Evolutionary conservation across 441 rosid genomes (phyloP).

Genomic region (Syzygium malaccense): DNA sequence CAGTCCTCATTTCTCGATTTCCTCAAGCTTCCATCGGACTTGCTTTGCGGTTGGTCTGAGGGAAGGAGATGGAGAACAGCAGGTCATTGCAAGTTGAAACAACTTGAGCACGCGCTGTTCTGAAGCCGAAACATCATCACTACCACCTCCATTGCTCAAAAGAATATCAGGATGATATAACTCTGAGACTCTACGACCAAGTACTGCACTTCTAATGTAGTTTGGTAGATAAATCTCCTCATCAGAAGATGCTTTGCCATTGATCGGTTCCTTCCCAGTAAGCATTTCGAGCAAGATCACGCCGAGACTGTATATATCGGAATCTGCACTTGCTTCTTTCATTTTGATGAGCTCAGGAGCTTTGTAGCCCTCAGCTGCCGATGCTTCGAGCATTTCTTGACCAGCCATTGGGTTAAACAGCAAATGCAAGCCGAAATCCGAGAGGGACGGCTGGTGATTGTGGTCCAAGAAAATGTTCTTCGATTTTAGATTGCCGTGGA

Average conservation of each 20-base stretch:
- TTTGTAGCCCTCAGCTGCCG: slow-evolving; percentile 74
- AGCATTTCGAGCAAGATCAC: slow-evolving; percentile 73
- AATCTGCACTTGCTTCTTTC: slow-evolving; percentile 61
- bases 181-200: slow-evolving; percentile 51
- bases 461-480: slow-evolving; percentile 64
- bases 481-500: slow-evolving; percentile 82
- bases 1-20: slow-evolving; percentile 34
- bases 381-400: slow-evolving; percentile 75
- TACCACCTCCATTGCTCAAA: slow-evolving; percentile 7
- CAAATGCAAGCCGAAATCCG: slow-evolving; percentile 63
- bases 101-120: slow-evolving; percentile 57
- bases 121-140: slow-evolving; percentile 7
- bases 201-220: slow-evolving; percentile 52
- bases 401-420: slow-evolving; percentile 54
- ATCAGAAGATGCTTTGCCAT: slow-evolving; percentile 51
- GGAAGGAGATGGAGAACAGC: slow-evolving; percentile 85
- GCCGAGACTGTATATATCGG: slow-evolving; percentile 74
- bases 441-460: slow-evolving; percentile 42
- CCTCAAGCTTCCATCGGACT: slow-evolving; percentile 58
- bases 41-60: slow-evolving; percentile 68
- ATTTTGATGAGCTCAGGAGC: slow-evolving; percentile 87
- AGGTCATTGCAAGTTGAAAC: slow-evolving; percentile 75
- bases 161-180: slow-evolving; percentile 60
- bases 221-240: slow-evolving; percentile 66
- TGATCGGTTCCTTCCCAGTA: slow-evolving; percentile 65